Base-by-base conservation (phyloP, 768 basidiomycete species). In the Boletus reticuloceps region DNA sequence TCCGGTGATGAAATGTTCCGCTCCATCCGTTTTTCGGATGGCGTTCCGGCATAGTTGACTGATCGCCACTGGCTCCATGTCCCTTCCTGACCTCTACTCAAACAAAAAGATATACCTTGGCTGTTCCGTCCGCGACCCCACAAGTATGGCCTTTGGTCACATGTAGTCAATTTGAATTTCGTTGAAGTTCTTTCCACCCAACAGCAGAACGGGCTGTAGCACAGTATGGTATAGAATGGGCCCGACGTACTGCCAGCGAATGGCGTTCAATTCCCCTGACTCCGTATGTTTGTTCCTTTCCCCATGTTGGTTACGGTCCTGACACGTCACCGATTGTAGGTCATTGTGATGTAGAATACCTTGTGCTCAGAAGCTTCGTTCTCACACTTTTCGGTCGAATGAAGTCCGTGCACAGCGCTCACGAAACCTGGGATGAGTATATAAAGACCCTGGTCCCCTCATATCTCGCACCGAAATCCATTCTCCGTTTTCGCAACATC, bases 121-220 rank as follows among this genome's bases (percentile, higher is more conserved):
- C 22, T 39, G 34, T 11, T n/a, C 40, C 19, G 22, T 17, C 53
- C 16, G 8, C 31, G 40, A 42, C 37, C 25, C 27, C n/a, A 22
- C 9, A 3, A 22, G 47, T 17, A 38, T 37, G 29, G 29, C n/a
- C 39, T 20, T 43, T 34, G 16, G 12, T 19, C 47, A 40, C 54
- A 39, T 51, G 47, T 6, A 16, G 39, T 50, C 47, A 55, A 56
- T 62, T 61, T 55, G 22, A 61, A 54, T 49, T 48, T 32, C 27
- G n/a, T 20, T 19, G 37, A 39, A 44, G 8, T 25, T 51, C 32
- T 38, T 32, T 50, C 49, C 56, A 25, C 47, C 38, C 41, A 51
- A 46, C 47, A 31, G 40, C 50, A 17, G 19, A 36, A 38, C 27
- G 19, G 40, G 14, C n/a, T 14, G 29, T 27, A 14, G 19, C 32